Conservation (phyloP, 106 monocot species). For the Acorus gramineus region DNA sequence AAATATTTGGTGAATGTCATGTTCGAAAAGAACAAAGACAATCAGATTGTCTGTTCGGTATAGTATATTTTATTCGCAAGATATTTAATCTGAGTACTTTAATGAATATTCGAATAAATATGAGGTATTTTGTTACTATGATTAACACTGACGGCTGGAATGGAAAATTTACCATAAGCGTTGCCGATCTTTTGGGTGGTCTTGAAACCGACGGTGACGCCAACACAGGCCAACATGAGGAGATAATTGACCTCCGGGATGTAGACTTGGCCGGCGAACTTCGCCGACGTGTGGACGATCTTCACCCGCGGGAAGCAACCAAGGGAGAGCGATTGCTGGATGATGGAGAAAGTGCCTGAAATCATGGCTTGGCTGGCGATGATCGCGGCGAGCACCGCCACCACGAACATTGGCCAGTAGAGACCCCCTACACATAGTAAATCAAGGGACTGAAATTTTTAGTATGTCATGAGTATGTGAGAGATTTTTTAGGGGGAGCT, state of each 20-base stretch:
- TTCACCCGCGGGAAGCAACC: slow-evolving; percentile 15
- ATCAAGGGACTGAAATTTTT: no score
- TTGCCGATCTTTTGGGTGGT: slow-evolving; percentile 7
- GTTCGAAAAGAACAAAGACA: no score
- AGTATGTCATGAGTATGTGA: no score
- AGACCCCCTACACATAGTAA: neutral
- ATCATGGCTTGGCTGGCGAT: slow-evolving; percentile 20
- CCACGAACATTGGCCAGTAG: slow-evolving; percentile 14
- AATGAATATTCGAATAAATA: no score
- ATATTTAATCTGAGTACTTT: no score
- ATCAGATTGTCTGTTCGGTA: no score
- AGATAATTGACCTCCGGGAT: slow-evolving; percentile 9
- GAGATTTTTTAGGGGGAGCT: neutral
- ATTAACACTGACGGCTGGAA: no score
- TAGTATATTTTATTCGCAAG: no score
- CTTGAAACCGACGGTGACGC: slow-evolving; percentile 1
- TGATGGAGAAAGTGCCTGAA: slow-evolving; percentile 10
- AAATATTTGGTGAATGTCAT: no score
- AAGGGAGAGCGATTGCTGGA: slow-evolving; percentile 4
- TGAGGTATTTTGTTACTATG: no score
- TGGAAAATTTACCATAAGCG: slow-evolving; percentile 6
- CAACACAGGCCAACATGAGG: slow-evolving; percentile 3
- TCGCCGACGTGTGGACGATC: slow-evolving; percentile 9
- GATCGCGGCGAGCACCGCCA: slow-evolving; percentile 1
- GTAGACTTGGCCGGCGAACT: slow-evolving; percentile 9